Evolutionary conservation across 1,284 basidiomycete genomes (phyloP).

Genomic region (Cutaneotrichosporon sp.): DNA sequence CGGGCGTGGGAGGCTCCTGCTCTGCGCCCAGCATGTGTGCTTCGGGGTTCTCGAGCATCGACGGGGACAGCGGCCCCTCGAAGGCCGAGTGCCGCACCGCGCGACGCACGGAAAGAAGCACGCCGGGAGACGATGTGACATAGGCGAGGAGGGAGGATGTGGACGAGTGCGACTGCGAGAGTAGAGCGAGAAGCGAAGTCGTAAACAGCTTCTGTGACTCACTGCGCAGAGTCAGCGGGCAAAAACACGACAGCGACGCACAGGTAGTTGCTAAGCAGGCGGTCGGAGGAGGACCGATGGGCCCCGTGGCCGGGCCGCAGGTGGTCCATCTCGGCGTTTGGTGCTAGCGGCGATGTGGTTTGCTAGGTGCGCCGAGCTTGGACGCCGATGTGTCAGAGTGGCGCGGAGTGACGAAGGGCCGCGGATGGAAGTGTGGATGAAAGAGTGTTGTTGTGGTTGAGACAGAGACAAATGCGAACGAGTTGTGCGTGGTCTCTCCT

Average conservation of each 20-base stretch:
- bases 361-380: not conserved
- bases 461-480: not conserved
- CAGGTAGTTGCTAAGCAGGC: conserved; percentile 54
- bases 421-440: not conserved
- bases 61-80: conserved; percentile 48
- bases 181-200: conserved; percentile 49
- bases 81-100: conserved; percentile 52
- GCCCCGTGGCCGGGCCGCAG: conserved; percentile 45
- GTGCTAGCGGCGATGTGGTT: not conserved
- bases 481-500: not conserved
- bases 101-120: conserved; percentile 46
- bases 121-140: conserved; percentile 53
- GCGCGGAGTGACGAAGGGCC: not conserved
- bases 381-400: not conserved
- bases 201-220: conserved; percentile 52
- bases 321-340: conserved; percentile 40
- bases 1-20: conserved; percentile 34
- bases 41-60: conserved; percentile 13
- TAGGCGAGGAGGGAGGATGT: conserved; percentile 54
- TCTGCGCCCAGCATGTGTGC: conserved; percentile 4
- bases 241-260: conserved; percentile 28
- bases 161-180: conserved; percentile 54
- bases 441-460: not conserved
- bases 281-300: conserved; percentile 51
- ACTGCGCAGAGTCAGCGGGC: conserved; percentile 23